Percentiles rank a stretch among this genome's conserved stretches.
phyloP scores from a whole-genome alignment of 306 rosid genomes.

The Sechiopsis laciniata region DNA sequence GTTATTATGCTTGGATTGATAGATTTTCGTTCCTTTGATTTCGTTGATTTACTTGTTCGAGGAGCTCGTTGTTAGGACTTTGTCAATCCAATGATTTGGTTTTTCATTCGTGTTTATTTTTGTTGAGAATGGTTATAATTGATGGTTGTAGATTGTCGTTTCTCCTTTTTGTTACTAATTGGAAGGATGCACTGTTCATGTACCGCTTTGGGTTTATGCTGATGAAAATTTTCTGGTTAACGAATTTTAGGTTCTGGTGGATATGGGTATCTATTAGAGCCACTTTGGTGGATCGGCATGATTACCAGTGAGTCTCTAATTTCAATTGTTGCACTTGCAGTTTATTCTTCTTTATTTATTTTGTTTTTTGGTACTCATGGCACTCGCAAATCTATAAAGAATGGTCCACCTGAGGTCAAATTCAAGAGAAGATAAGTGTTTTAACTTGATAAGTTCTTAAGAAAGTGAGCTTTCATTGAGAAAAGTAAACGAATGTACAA shows the following conservation, averaged over 20 bases:
- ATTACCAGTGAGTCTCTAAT: conserved; percentile 52
- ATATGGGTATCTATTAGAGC: conserved; percentile 70
- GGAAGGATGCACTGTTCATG: conserved; percentile 12
- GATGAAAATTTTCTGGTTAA: conserved; percentile 11
- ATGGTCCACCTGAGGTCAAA: too few species aligned
- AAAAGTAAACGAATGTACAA: too few species aligned
- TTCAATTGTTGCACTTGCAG: not conserved
- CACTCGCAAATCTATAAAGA: not conserved
- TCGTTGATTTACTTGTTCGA: conserved; percentile 1
- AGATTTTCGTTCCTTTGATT: not conserved
- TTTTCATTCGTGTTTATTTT: not conserved
- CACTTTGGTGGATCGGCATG: conserved; percentile 96
- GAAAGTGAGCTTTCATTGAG: not conserved
- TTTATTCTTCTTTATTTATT: not conserved
- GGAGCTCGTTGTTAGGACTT: not conserved
- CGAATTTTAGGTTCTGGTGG: conserved; percentile 65
- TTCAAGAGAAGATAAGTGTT: not conserved
- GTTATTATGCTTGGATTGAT: not conserved
- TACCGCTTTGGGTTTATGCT: conserved; percentile 4
- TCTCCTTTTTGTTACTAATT: conserved; percentile 3
- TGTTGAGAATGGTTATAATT: not conserved
- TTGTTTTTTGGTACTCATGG: not conserved
- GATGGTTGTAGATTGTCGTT: conserved; percentile 13
- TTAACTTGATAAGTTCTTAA: not conserved
- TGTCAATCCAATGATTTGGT: not conserved